Evolutionary conservation across 2,329 filamentous ascomycete species (phyloP).

Genomic region (Penicillium sp.): DNA sequence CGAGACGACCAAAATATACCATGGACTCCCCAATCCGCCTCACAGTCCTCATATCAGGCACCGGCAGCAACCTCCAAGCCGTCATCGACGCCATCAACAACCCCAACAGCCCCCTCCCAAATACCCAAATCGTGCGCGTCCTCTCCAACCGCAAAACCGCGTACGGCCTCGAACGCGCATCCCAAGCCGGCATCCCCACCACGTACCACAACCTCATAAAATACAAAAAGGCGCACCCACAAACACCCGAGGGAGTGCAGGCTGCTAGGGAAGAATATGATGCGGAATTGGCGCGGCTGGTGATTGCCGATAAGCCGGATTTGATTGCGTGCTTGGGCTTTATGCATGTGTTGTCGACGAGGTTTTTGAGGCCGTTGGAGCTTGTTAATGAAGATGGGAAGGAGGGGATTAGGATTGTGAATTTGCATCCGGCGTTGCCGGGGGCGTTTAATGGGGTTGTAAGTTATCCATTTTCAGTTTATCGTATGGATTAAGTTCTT

Average conservation of each 20-base stretch:
- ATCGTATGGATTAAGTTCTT: not conserved
- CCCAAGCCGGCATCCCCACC: constrained; percentile 61
- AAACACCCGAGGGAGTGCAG: constrained; percentile 47
- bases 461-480: constrained; percentile 19
- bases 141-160: constrained; percentile 64
- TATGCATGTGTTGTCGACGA: constrained; percentile 74
- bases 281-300: constrained; percentile 64
- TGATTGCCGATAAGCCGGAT: constrained; percentile 64
- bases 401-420: constrained; percentile 67
- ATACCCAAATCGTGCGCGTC: constrained; percentile 57
- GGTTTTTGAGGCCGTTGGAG: constrained; percentile 67
- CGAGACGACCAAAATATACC: not conserved
- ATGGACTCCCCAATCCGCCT: constrained; percentile 47
- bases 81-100: constrained; percentile 56
- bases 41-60: constrained; percentile 68
- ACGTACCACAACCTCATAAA: constrained; percentile 77
- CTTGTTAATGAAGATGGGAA: constrained; percentile 17
- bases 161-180: constrained; percentile 61
- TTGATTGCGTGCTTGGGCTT: constrained; percentile 79
- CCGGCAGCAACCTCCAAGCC: constrained; percentile 75
- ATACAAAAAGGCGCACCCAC: constrained; percentile 66
- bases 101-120: constrained; percentile 49
- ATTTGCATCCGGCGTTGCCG: constrained; percentile 72
- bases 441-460: constrained; percentile 71
- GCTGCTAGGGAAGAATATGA: constrained; percentile 67